Evolutionary conservation across 2,329 filamentous ascomycete genomes (phyloP).

Genomic region (Colletotrichum destructivum): DNA sequence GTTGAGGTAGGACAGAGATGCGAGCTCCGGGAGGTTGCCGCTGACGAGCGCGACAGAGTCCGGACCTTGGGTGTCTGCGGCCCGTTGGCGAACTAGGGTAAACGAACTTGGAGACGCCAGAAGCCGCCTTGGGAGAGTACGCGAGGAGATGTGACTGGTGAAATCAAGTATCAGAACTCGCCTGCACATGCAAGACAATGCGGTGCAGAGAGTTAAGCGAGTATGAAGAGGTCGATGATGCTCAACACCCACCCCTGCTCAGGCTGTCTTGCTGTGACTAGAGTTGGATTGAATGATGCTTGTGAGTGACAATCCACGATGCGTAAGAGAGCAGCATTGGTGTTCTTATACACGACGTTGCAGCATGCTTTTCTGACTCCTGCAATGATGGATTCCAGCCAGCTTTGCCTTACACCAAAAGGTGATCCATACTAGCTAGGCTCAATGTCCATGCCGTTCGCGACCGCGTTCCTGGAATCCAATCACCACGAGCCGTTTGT

Average conservation of each 20-base stretch:
- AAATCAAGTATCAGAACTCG: background rate
- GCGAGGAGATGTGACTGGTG: constrained; percentile 1
- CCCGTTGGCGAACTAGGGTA: constrained; percentile 16
- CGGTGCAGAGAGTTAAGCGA: background rate
- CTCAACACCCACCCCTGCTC: background rate
- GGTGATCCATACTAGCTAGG: constrained; percentile 1
- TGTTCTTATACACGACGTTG: constrained; percentile 24
- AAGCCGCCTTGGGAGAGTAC: background rate
- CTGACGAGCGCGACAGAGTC: background rate
- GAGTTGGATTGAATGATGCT: background rate
- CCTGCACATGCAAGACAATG: constrained; percentile 26
- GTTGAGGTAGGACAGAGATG: constrained; percentile 18
- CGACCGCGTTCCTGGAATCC: background rate
- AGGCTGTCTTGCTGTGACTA: background rate
- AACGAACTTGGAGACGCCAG: background rate
- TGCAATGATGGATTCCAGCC: background rate
- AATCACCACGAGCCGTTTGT: constrained; percentile 31
- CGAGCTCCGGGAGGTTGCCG: background rate
- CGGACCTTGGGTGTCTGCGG: constrained; percentile 5
- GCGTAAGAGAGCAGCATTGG: constrained; percentile 11
- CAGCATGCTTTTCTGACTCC: background rate
- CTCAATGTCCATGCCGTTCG: constrained; percentile 9
- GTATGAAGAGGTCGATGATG: background rate
- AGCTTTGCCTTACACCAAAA: background rate
- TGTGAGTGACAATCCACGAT: too few species aligned